Base-by-base conservation (phyloP, 2,329 filamentous ascomycete species). In the Pseudocercospora fijiensis region DNA sequence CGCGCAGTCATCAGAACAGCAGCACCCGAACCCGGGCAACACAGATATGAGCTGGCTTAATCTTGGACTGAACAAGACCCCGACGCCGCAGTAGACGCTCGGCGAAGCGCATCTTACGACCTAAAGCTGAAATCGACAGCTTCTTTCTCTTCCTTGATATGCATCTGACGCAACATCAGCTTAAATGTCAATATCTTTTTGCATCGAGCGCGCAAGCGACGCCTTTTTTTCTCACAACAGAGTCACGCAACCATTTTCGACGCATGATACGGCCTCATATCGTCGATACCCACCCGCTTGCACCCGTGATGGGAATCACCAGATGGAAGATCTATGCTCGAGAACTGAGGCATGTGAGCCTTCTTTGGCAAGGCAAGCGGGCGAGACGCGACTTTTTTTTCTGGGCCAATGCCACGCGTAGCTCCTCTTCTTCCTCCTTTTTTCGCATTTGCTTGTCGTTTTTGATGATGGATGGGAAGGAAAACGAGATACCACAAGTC, bases 21-120 rank as follows among this genome's bases (percentile, higher is more conserved):
- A 84, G 69, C 82, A 78, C 76, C 80, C 84, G 55, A 62, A 67
- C 58, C 53, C 69, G 2, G 55, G 57, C 55, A 67, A 68, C 45
- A 68, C 61, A 33, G 90, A 92, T 75, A 90, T 92, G 88, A 91
- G 88, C 77, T 93, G 90, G 90, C 78, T 93, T 67, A 92, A 92
- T 72, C 81, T 92, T 26, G 70, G 69, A 86, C 58, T 67, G 45
- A 58, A 52, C 49, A 65, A 57, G 41, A 58, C 58, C 11, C 55
- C 55, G 18, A 28, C 49, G 37, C 37, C 37, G 37, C 37, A 41
- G 28, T 56, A 37, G 53, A 37, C 24, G 27, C 16, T 30, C 52
- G 27, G 28, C 26, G 49, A 27, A 27, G 45, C 33, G n/a, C 58
- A 55, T 22, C 41, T 41, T 27, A 47, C 18, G 47, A 33, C 57